These are phyloP conservation scores for Chytridiales sp. DNA, from an alignment of 371 early-diverging fungal species.

Conservation along the genomic window DNA sequence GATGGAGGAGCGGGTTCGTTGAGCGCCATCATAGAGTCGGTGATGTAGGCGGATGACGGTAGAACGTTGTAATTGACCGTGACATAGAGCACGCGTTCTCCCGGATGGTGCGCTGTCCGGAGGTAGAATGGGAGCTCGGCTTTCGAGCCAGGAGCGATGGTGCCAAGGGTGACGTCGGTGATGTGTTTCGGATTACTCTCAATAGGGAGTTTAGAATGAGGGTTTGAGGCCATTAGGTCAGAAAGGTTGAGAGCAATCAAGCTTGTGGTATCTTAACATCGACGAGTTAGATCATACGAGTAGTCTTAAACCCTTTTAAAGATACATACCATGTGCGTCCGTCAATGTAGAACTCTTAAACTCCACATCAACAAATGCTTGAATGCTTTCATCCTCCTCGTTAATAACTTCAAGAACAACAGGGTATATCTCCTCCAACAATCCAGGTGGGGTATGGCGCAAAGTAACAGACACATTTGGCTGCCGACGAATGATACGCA, in stretches of 20 bases:
- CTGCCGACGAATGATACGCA: conserved; percentile 64
- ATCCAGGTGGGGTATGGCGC: conserved; percentile 59
- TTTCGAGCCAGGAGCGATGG: conserved; percentile 14
- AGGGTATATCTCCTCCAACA: conserved; percentile 68
- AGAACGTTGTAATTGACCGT: conserved; percentile 21
- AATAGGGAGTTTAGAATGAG: conserved; percentile 1
- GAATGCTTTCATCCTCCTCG: conserved; percentile 55
- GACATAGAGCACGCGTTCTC: conserved; percentile 35
- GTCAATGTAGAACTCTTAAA: conserved; percentile 50
- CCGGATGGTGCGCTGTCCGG: conserved; percentile 14
- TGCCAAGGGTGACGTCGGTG: conserved; percentile 25
- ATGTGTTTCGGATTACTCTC: background rate
- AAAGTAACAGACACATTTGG: conserved; percentile 63
- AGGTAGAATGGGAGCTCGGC: conserved; percentile 21
- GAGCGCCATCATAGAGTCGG: too few relatives aligned
- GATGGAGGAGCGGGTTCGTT: background rate
- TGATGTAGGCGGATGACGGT: background rate
- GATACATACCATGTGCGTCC: conserved; percentile 35
- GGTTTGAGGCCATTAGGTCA: conserved; percentile 2
- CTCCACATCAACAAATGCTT: conserved; percentile 50
- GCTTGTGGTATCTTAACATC: conserved; percentile 18
- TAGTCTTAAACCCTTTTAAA: conserved; percentile 1
- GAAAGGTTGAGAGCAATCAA: conserved; percentile 5
- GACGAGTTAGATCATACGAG: background rate
- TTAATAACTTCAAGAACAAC: conserved; percentile 61